A percentile compares a stretch with the other conserved stretches of the same genome.
Evolutionary conservation across 306 rosid genomes (phyloP).

Genomic region (Glycine latifolia): DNA sequence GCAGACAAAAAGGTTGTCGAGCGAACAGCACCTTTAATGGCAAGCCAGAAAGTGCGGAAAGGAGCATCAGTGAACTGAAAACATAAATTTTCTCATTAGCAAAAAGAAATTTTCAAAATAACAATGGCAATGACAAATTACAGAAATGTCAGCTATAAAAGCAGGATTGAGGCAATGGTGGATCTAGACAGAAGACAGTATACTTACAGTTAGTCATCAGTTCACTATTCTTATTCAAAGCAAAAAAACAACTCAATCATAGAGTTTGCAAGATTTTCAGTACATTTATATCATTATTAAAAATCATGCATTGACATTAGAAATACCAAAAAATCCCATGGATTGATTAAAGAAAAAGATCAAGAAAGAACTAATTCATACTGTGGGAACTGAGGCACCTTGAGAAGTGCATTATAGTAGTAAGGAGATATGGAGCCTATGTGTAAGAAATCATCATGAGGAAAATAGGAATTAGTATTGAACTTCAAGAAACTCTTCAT

Average conservation of each 20-base stretch:
- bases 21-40: constrained; percentile 80
- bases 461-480: constrained; percentile 2
- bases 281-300: constrained; percentile 5
- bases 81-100: constrained; percentile 38
- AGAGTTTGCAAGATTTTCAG: neutral
- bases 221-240: constrained; percentile 5
- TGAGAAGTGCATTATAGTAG: neutral
- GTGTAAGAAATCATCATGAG: constrained; percentile 18
- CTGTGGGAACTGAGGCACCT: neutral
- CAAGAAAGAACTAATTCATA: constrained; percentile 9
- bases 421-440: constrained; percentile 2
- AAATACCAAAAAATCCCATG: neutral
- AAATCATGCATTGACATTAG: constrained; percentile 16
- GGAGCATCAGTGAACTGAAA: constrained; percentile 85
- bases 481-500: constrained; percentile 32
- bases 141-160: neutral
- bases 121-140: constrained; percentile 18
- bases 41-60: constrained; percentile 79
- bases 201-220: neutral
- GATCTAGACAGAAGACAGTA: constrained; percentile 11
- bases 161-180: constrained; percentile 9
- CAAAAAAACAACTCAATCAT: constrained; percentile 27
- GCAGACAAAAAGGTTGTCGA: constrained; percentile 94
- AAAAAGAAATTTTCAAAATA: constrained; percentile 18
- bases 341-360: constrained; percentile 2